These are phyloP conservation scores for Phytophthora pistaciae DNA, from an alignment of 352 stramenopile species.

Conservation along the genomic window DNA sequence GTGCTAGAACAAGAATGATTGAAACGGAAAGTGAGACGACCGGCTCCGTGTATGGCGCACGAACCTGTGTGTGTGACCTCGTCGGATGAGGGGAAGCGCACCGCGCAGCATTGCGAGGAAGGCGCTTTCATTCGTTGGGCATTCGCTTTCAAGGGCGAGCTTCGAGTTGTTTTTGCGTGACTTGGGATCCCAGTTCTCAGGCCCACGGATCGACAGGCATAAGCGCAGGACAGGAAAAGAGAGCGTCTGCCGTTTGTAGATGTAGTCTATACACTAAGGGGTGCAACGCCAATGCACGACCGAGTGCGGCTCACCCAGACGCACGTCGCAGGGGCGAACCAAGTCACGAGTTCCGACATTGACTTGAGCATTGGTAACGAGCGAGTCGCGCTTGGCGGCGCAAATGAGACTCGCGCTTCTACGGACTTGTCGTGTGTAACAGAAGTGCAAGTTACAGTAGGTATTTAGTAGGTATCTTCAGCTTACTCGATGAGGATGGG, in stretches of 20 bases:
- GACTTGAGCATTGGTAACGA: conserved; percentile 22
- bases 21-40: too few species aligned
- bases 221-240: not conserved
- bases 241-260: not conserved
- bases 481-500: not conserved
- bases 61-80: too few species aligned
- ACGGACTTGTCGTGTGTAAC: conserved; percentile 7
- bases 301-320: conserved; percentile 23
- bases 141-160: too few species aligned
- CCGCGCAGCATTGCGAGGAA: too few species aligned
- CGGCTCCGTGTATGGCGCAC: too few species aligned
- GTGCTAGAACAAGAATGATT: too few species aligned
- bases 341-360: too few species aligned
- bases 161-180: too few species aligned
- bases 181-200: too few species aligned
- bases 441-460: not conserved
- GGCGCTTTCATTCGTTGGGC: too few species aligned
- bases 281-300: not conserved
- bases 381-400: not conserved
- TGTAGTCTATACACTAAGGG: not conserved
- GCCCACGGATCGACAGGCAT: too few species aligned
- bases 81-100: too few species aligned
- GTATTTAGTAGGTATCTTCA: not conserved
- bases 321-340: conserved; percentile 23
- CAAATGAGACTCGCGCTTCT: conserved; percentile 10